Conservation (phyloP, 768 basidiomycete genomes). For the Hortiboletus flavorubellus region DNA sequence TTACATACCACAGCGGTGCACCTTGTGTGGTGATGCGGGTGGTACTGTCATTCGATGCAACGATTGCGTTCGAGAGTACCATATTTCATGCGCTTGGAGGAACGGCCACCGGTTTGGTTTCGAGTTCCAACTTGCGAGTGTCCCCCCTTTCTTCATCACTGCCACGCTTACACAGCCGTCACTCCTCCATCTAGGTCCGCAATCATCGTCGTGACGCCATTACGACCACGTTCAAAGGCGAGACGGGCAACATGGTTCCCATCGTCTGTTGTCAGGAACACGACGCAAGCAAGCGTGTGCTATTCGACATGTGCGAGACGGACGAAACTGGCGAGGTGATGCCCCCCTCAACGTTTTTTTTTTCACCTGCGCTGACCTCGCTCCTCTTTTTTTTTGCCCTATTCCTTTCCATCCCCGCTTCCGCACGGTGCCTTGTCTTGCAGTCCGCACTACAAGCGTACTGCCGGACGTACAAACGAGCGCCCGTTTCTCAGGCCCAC, state of each 20-base stretch:
- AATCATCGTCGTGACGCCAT: slow-evolving; percentile 66
- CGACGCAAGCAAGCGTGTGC: slow-evolving; percentile 55
- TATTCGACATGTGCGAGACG: slow-evolving; percentile 82
- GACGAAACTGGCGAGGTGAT: slow-evolving; percentile 79
- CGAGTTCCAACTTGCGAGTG: slow-evolving; percentile 78
- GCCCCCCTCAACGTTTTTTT: not conserved
- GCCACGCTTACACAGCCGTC: not conserved
- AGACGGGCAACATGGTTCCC: slow-evolving; percentile 75
- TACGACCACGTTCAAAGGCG: slow-evolving; percentile 71
- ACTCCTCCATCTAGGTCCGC: slow-evolving; percentile 55
- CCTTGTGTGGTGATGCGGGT: slow-evolving; percentile 63
- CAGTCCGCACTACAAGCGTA: slow-evolving; percentile 92
- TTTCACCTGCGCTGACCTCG: slow-evolving; percentile 6
- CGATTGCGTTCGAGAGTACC: slow-evolving; percentile 79
- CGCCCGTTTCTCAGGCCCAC: slow-evolving; percentile 67
- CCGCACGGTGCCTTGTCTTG: not conserved
- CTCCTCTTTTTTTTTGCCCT: not conserved
- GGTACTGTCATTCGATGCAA: slow-evolving; percentile 84
- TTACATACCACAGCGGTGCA: slow-evolving; percentile 55
- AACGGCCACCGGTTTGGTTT: slow-evolving; percentile 86
- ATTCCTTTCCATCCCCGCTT: too few species aligned
- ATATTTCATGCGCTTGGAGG: slow-evolving; percentile 89
- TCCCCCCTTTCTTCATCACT: not conserved
- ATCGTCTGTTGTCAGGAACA: slow-evolving; percentile 80
- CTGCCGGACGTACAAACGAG: slow-evolving; percentile 81